Percentiles rank a stretch among this genome's conserved stretches.
phyloP scores from a whole-genome alignment of 1,139 yeast species.

The Meyerozyma sp. region DNA sequence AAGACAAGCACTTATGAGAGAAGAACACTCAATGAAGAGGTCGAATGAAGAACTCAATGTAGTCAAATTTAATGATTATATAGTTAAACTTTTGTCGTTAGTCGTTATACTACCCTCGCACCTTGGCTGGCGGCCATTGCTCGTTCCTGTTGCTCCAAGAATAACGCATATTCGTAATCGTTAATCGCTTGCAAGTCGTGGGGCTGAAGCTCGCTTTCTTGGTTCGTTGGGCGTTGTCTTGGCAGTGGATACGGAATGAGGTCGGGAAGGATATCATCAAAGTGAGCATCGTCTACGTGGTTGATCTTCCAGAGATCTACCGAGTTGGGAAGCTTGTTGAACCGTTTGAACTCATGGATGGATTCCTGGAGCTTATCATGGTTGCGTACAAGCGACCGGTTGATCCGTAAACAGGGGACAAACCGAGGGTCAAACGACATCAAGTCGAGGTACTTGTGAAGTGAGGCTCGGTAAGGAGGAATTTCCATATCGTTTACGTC shows the following conservation, averaged over 20 bases:
- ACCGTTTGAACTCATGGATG: conserved; percentile 22
- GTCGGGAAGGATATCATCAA: conserved; percentile 28
- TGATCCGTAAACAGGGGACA: conserved; percentile 33
- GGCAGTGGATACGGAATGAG: conserved; percentile 13
- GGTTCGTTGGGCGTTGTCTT: not conserved
- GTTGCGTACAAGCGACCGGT: conserved; percentile 24
- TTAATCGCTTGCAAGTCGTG: not conserved
- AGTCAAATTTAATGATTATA: too few relatives aligned
- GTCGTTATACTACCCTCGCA: too few relatives aligned
- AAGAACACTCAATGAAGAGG: too few relatives aligned
- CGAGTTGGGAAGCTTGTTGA: conserved; percentile 27
- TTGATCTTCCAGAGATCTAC: conserved; percentile 34
- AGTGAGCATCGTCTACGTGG: conserved; percentile 34
- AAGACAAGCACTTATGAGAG: too few relatives aligned
- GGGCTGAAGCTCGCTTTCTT: not conserved
- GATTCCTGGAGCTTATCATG: conserved; percentile 20
- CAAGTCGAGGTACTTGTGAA: conserved; percentile 32
- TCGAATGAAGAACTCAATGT: too few relatives aligned
- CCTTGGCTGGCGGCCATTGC: not conserved
- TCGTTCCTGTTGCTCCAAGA: conserved; percentile 4
- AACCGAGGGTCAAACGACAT: conserved; percentile 40
- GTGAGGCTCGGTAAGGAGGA: conserved; percentile 35
- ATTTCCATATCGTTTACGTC: conserved; percentile 16
- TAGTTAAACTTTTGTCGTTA: not conserved
- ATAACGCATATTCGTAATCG: conserved; percentile 7